Evolutionary conservation across 2,329 filamentous ascomycete species (phyloP).

Genomic region (Lomentospora prolificans): DNA sequence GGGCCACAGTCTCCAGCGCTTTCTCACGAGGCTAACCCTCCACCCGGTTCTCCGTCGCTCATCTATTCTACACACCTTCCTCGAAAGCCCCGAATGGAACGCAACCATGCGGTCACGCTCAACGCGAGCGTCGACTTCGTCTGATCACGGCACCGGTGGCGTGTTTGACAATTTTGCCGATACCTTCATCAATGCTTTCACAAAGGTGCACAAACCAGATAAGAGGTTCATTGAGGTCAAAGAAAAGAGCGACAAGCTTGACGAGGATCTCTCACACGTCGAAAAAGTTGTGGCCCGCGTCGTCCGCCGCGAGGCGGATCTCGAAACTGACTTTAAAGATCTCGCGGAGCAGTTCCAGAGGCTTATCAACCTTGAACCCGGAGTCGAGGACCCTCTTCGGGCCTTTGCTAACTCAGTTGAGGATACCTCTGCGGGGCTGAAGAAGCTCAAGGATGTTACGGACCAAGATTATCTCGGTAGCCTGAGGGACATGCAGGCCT

Average conservation of each 20-base stretch:
- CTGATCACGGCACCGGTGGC: conserved; percentile 43
- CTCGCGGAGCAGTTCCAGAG: conserved; percentile 92
- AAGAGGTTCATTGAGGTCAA: conserved; percentile 88
- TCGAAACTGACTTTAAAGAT: conserved; percentile 81
- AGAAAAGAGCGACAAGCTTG: conserved; percentile 86
- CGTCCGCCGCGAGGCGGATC: conserved; percentile 73
- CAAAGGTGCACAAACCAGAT: conserved; percentile 91
- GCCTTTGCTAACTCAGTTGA: conserved; percentile 82
- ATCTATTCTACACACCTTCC: conserved; percentile 73
- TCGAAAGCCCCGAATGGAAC: conserved; percentile 94
- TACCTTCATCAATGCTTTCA: conserved; percentile 94
- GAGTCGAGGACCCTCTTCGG: conserved; percentile 71
- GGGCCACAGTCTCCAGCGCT: conserved; percentile 83
- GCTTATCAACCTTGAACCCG: conserved; percentile 79
- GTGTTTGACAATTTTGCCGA: conserved; percentile 95
- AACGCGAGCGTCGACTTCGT: conserved; percentile 47
- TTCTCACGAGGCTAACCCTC: conserved; percentile 74
- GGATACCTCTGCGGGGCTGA: conserved; percentile 69
- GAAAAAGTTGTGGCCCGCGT: conserved; percentile 94
- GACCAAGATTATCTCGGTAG: conserved; percentile 93
- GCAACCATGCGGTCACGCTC: conserved; percentile 79
- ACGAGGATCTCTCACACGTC: conserved; percentile 85
- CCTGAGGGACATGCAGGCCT: conserved; percentile 90
- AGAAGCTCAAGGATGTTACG: conserved; percentile 76
- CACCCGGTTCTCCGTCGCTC: conserved; percentile 84